Evolutionary conservation across 2,329 filamentous ascomycete species (phyloP).

Genomic region (Fusarium staphyleae): DNA sequence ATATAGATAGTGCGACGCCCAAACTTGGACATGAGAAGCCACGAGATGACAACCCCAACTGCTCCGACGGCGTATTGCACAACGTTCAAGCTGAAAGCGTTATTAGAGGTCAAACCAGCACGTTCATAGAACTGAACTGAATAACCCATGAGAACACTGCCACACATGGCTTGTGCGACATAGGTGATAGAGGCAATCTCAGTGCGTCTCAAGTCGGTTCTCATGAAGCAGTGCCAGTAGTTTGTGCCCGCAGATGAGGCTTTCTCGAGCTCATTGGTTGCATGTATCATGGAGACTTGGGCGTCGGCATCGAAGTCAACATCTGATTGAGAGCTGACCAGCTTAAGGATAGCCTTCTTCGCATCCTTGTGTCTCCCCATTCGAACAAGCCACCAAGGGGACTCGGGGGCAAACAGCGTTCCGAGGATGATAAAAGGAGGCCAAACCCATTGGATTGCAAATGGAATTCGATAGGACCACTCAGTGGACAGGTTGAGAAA

Average conservation of each 20-base stretch:
- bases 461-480: conserved; percentile 58
- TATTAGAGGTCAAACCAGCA: conserved; percentile 48
- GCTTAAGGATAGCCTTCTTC: conserved; percentile 23
- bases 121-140: conserved; percentile 60
- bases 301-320: conserved; percentile 33
- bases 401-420: conserved; percentile 55
- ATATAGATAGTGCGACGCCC: conserved; percentile 56
- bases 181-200: conserved; percentile 55
- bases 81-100: conserved; percentile 50
- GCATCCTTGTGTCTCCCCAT: conserved; percentile 28
- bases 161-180: conserved; percentile 50
- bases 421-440: conserved; percentile 52
- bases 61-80: conserved; percentile 53
- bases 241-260: conserved; percentile 49
- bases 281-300: conserved; percentile 31
- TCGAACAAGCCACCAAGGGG: conserved; percentile 57
- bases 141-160: conserved; percentile 60
- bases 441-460: conserved; percentile 58
- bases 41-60: conserved; percentile 54
- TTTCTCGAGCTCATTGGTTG: conserved; percentile 56
- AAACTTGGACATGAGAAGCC: conserved; percentile 51
- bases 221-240: conserved; percentile 58
- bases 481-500: conserved; percentile 48
- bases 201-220: conserved; percentile 53
- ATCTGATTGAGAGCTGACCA: conserved; percentile 38